Conservation (phyloP, 2,329 filamentous ascomycete species). For the Xylariaceae sp. region DNA sequence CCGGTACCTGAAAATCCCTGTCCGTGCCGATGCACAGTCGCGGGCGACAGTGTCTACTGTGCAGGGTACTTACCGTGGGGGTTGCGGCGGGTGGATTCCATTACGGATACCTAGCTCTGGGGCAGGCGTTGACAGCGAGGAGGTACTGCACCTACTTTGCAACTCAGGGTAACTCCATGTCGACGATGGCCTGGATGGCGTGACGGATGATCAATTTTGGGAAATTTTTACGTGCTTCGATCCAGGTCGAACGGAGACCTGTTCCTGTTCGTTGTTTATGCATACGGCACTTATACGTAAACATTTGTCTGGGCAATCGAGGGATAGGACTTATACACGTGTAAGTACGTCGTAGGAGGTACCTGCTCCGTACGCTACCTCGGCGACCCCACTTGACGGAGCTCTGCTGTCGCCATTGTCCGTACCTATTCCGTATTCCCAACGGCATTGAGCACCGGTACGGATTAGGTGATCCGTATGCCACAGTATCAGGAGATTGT, state of each 20-base stretch:
- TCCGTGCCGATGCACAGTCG: constrained; percentile 1
- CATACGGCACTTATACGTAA: neutral
- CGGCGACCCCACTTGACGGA: neutral
- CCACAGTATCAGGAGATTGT: too few species aligned
- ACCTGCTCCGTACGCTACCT: neutral
- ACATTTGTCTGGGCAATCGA: neutral
- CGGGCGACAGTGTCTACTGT: neutral
- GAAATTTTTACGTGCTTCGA: neutral
- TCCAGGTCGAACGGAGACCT: neutral
- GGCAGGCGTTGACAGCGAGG: too few species aligned
- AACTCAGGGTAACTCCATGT: neutral
- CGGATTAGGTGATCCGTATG: neutral
- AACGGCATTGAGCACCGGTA: neutral
- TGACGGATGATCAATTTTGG: neutral
- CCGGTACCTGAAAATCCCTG: constrained; percentile 30
- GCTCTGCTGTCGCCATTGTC: neutral
- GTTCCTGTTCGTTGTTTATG: neutral
- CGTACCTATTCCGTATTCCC: neutral
- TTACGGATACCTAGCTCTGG: too few species aligned
- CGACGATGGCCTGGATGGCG: neutral
- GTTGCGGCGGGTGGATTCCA: too few species aligned
- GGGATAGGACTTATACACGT: neutral
- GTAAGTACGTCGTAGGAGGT: neutral
- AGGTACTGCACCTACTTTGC: neutral
- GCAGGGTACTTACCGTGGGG: neutral